Percentiles rank a stretch among this genome's conserved stretches.
phyloP scores from a whole-genome alignment of 1,284 basidiomycete species.

The Boletellus deceptivus region DNA sequence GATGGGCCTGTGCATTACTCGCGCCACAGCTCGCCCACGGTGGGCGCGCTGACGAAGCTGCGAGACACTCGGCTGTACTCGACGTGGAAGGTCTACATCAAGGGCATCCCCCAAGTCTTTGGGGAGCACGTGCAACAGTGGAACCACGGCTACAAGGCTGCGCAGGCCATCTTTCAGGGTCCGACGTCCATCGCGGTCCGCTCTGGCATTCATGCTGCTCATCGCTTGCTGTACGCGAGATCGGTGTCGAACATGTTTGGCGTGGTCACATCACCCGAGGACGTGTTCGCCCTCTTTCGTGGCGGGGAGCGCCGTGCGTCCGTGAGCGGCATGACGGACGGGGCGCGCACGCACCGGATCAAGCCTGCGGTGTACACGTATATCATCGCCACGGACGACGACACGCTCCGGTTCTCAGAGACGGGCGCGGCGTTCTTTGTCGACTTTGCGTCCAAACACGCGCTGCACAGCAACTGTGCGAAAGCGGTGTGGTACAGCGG shows the following conservation, averaged over 20 bases:
- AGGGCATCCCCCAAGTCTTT: slow-evolving; percentile 59
- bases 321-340: slow-evolving; percentile 9
- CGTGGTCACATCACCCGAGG: slow-evolving; percentile 45
- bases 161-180: slow-evolving; percentile 67
- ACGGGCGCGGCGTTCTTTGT: slow-evolving; percentile 80
- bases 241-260: slow-evolving; percentile 63
- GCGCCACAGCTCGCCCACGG: slow-evolving; percentile 64
- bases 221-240: slow-evolving; percentile 71
- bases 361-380: slow-evolving; percentile 80
- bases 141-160: slow-evolving; percentile 65
- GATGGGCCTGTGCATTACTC: slow-evolving; percentile 72
- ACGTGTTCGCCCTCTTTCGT: slow-evolving; percentile 51
- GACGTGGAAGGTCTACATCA: slow-evolving; percentile 76
- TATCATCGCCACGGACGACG: slow-evolving; percentile 66
- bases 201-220: slow-evolving; percentile 64
- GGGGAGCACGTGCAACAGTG: slow-evolving; percentile 59
- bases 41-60: slow-evolving; percentile 59
- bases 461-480: slow-evolving; percentile 53
- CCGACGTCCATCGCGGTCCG: slow-evolving; percentile 61
- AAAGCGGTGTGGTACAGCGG: slow-evolving; percentile 65
- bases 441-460: slow-evolving; percentile 76
- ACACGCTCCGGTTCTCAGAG: slow-evolving; percentile 73
- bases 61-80: slow-evolving; percentile 68
- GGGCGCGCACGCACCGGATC: slow-evolving; percentile 48
- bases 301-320: slow-evolving; percentile 35